A percentile compares a stretch with the other conserved stretches of the same genome.
Conservation (phyloP, 108 stramenopile species). For the Skeletonema marinoi region DNA sequence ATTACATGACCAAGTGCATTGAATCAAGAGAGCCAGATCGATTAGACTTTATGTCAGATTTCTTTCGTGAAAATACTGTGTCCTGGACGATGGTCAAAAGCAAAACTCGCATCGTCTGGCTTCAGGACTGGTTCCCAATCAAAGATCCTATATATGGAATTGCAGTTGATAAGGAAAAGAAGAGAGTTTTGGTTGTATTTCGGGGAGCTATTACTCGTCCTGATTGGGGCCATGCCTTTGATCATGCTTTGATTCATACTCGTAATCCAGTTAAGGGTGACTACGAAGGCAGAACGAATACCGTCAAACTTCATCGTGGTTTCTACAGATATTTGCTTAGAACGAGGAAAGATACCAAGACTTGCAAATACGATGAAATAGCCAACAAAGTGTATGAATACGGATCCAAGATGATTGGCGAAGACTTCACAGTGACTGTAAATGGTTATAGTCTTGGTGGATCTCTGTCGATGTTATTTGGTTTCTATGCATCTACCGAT, state of each 20-base stretch:
- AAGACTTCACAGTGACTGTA: slow-evolving; percentile 55
- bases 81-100: slow-evolving; percentile 61
- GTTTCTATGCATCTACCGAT: slow-evolving; percentile 68
- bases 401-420: slow-evolving; percentile 54
- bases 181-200: slow-evolving; percentile 67
- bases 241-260: slow-evolving; percentile 37
- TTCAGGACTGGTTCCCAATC: slow-evolving; percentile 74
- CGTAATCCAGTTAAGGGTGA: slow-evolving; percentile 65
- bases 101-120: slow-evolving; percentile 64
- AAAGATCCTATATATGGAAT: slow-evolving; percentile 69
- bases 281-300: slow-evolving; percentile 34
- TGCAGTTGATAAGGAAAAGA: slow-evolving; percentile 57
- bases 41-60: slow-evolving; percentile 61
- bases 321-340: slow-evolving; percentile 69
- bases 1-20: slow-evolving; percentile 59
- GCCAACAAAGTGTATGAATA: slow-evolving; percentile 64
- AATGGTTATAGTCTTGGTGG: slow-evolving; percentile 73
- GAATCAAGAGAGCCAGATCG: slow-evolving; percentile 47
- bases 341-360: slow-evolving; percentile 62
- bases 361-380: slow-evolving; percentile 74
- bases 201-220: slow-evolving; percentile 68
- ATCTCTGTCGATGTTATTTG: slow-evolving; percentile 60
- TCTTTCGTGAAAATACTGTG: slow-evolving; percentile 61
- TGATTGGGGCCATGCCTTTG: slow-evolving; percentile 65
- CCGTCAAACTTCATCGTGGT: slow-evolving; percentile 55